These are phyloP conservation scores for Leccinum glutinopallens DNA, from an alignment of 1,284 basidiomycete genomes.

Conservation along the genomic window DNA sequence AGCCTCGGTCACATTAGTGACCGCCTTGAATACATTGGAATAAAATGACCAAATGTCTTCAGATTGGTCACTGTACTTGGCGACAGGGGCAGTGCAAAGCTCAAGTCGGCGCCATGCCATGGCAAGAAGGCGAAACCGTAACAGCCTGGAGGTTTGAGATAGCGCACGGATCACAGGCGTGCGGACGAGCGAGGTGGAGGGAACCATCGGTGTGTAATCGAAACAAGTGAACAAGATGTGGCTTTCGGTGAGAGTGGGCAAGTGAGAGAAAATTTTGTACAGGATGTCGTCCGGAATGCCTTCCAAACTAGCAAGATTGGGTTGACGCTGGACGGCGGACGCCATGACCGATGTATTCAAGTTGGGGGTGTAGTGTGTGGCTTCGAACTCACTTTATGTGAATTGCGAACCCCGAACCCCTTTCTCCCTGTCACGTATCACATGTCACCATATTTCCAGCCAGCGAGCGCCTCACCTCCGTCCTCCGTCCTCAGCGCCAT, in stretches of 20 bases:
- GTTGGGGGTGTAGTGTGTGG: no score
- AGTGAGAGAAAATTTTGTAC: constrained; percentile 12
- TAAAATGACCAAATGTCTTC: neutral
- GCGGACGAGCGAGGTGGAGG: constrained; percentile 4
- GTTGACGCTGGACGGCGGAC: neutral
- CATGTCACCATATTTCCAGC: no score
- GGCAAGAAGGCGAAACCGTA: constrained; percentile 18
- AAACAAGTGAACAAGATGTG: neutral
- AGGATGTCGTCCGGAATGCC: constrained; percentile 18
- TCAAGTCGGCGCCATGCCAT: constrained; percentile 23
- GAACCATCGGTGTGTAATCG: neutral
- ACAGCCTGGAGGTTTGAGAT: constrained; percentile 10
- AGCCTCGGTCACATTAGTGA: neutral
- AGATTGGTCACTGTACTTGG: neutral
- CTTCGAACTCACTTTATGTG: no score
- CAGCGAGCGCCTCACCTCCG: no score
- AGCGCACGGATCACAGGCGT: constrained; percentile 10
- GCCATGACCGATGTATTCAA: neutral
- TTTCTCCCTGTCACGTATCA: neutral
- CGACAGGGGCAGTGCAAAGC: constrained; percentile 8
- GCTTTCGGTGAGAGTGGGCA: constrained; percentile 8
- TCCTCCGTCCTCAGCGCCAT: neutral
- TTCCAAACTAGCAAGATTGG: constrained; percentile 10
- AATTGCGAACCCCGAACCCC: no score
- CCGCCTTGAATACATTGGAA: neutral